phyloP scores from a whole-genome alignment of 345 rosid species.

The Gossypium longicalyx region DNA sequence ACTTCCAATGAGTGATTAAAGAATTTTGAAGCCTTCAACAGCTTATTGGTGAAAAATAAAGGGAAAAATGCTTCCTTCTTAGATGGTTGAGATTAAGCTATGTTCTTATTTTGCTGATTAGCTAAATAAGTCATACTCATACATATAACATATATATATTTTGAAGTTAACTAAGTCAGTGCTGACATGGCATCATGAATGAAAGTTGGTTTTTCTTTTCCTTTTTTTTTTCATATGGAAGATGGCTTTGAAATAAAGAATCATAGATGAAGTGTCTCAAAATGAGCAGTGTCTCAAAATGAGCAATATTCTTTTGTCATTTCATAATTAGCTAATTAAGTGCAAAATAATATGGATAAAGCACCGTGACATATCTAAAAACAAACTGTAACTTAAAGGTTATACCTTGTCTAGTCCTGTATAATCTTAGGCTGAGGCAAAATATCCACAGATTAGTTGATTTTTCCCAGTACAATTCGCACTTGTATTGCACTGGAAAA shows the following conservation, averaged over 20 bases:
- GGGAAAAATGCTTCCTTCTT: neutral
- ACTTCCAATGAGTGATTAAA: neutral
- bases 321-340: neutral
- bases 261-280: neutral
- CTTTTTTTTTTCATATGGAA: too few species aligned
- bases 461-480: neutral
- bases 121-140: neutral
- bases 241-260: neutral
- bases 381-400: neutral
- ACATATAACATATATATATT: neutral
- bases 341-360: neutral
- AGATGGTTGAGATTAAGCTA: constrained; percentile 7
- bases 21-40: neutral
- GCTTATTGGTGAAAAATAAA: neutral
- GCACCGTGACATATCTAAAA: neutral
- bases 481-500: neutral
- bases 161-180: neutral
- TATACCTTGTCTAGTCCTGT: neutral
- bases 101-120: neutral
- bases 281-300: neutral
- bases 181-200: neutral
- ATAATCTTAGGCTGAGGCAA: neutral
- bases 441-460: neutral
- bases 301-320: neutral
- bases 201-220: neutral